Evolutionary conservation across 129 eudicot species (phyloP).

Genomic region (Saussurea involucrata): DNA sequence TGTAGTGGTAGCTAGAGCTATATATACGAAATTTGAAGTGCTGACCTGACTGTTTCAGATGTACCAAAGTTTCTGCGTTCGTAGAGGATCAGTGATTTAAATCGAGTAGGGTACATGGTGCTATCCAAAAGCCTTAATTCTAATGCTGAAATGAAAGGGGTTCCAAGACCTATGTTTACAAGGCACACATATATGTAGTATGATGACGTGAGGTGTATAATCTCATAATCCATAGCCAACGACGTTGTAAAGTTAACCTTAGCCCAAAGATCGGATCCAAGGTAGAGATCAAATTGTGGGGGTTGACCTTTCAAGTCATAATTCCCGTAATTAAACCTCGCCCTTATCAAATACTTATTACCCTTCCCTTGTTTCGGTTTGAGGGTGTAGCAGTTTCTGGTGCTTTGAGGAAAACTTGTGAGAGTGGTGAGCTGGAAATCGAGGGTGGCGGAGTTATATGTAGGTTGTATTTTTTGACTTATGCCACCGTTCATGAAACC

Average conservation of each 20-base stretch:
- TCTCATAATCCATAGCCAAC: constrained; percentile 14
- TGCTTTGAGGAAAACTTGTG: constrained; percentile 49
- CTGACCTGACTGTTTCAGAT: constrained; percentile 15
- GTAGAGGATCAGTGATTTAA: constrained; percentile 5
- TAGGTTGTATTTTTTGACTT: constrained; percentile 4
- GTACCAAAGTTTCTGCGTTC: neutral
- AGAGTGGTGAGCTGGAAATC: constrained; percentile 19
- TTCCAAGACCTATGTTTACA: constrained; percentile 30
- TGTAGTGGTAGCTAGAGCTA: neutral
- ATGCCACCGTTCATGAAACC: constrained; percentile 21
- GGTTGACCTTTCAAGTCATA: constrained; percentile 27
- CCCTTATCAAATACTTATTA: constrained; percentile 30
- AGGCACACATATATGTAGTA: constrained; percentile 43
- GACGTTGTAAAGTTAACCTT: constrained; percentile 13
- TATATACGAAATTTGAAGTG: neutral
- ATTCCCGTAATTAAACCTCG: constrained; percentile 45
- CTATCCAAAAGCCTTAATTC: constrained; percentile 36
- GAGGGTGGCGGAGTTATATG: neutral
- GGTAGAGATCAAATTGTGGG: constrained; percentile 43
- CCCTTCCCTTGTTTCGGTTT: constrained; percentile 33
- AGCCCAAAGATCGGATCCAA: constrained; percentile 44
- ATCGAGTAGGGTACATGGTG: neutral
- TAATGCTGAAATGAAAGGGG: constrained; percentile 44
- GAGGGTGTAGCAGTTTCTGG: constrained; percentile 48
- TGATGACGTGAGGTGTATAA: constrained; percentile 33